Conservation (phyloP, 2,329 filamentous ascomycete species). For the Curvularia sp. region DNA sequence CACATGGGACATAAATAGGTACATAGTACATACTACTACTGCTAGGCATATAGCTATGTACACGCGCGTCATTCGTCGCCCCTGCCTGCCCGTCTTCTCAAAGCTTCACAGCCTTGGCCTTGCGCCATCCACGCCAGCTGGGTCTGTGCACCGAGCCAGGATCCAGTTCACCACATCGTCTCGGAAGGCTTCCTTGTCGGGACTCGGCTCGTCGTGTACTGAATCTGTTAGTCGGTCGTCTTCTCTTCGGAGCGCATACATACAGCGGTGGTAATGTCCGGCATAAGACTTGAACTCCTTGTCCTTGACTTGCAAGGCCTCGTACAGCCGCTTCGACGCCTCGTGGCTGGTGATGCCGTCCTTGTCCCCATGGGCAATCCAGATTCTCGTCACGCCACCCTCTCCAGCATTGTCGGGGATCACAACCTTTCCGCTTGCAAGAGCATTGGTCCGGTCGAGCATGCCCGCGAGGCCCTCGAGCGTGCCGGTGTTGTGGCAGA, state of each 20-base stretch:
- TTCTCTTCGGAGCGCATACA: conserved; percentile 28
- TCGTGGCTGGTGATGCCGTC: conserved; percentile 74
- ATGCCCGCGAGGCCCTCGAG: conserved; percentile 79
- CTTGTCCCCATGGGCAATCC: conserved; percentile 76
- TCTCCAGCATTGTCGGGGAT: conserved; percentile 54
- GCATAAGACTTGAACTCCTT: conserved; percentile 76
- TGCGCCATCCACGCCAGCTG: conserved; percentile 37
- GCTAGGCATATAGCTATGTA: too few relatives aligned
- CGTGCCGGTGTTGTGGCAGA: conserved; percentile 85
- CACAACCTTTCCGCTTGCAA: conserved; percentile 64
- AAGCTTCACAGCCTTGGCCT: conserved; percentile 44
- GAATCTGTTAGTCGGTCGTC: conserved; percentile 21
- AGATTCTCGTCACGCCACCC: conserved; percentile 67
- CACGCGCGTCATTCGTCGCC: neutral
- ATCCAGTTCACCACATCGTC: conserved; percentile 49
- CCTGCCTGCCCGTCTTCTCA: conserved; percentile 9
- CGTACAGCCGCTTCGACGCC: conserved; percentile 69
- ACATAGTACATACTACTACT: too few relatives aligned
- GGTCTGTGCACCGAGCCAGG: conserved; percentile 40
- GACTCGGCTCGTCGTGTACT: conserved; percentile 50
- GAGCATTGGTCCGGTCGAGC: conserved; percentile 72
- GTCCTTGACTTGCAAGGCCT: conserved; percentile 66
- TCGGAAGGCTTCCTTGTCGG: conserved; percentile 44
- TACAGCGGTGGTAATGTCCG: conserved; percentile 76
- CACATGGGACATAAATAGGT: neutral